Base-by-base conservation (phyloP, 2,329 filamentous ascomycete genomes). In the Aspergillus uvarum region DNA sequence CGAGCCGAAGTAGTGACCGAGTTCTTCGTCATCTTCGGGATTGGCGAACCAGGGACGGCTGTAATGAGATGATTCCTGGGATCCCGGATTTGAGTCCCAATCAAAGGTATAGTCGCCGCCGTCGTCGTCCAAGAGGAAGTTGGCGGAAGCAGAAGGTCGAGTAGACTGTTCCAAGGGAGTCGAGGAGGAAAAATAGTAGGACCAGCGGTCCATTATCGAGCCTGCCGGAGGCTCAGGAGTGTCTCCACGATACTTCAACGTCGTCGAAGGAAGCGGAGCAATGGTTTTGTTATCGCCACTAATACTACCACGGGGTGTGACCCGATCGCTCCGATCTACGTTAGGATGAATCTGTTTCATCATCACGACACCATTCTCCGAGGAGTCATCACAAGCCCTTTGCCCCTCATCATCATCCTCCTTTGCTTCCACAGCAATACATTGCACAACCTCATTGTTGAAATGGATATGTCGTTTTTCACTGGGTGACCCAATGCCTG, bases 371-470 rank as follows among this genome's bases (percentile, higher is more conserved):
- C 87, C 89, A 67, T 93, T 90, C 59, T 94, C 89, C 1, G 90
- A 91, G 60, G 87, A 87, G 64, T 87, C 85, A 24, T 81, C 75
- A 47, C 80, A 81, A 26, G 69, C 63, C 10, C 62, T 58, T 1
- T 76, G 77, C 65, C 77, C 77, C 35, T 79, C 59, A 12, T 76
- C 74, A 22, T 67, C 68, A 29, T 90, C 87, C 24, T 89, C 88
- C 64, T 96, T 96, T 67, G 87, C 84, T 35, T 98, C 93, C 32
- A 99, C 86, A 7, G 95, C 95, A 65, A 97, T 97, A 74, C 93
- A 97, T 74, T 98, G 94, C 73, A 93, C 89, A 2, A 99, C 95
- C 77, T 94, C 90, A 72, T 97, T 91, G 72, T 97, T 95, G 76
- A 99, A 99, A 71, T 96, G 91, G 65, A 99, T 98, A 73, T 96